phyloP scores from a whole-genome alignment of 2,329 filamentous ascomycete genomes.

The Penicillium sp. region DNA sequence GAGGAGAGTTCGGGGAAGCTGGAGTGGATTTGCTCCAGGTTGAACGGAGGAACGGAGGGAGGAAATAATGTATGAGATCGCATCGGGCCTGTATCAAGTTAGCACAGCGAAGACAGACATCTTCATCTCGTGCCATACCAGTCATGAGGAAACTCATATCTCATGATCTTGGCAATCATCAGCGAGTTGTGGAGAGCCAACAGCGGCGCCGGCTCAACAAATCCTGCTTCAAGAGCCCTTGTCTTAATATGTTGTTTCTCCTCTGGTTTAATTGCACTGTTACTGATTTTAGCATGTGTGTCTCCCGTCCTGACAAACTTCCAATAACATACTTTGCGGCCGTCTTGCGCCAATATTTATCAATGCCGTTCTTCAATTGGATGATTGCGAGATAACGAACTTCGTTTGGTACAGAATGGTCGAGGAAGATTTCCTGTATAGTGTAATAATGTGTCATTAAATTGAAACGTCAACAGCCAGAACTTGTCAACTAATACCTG shows the following conservation, averaged over 20 bases:
- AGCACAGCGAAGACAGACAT: constrained; percentile 7
- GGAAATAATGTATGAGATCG: constrained; percentile 56
- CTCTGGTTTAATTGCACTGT: constrained; percentile 59
- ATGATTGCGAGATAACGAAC: constrained; percentile 88
- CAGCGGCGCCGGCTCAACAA: constrained; percentile 71
- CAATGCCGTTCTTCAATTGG: constrained; percentile 93
- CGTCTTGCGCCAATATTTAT: constrained; percentile 87
- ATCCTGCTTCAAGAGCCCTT: constrained; percentile 70
- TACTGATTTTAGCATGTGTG: constrained; percentile 17
- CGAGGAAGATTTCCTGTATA: constrained; percentile 71
- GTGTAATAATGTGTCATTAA: not conserved
- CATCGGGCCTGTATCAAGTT: constrained; percentile 43
- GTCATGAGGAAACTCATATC: constrained; percentile 83
- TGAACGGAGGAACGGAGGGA: constrained; percentile 60
- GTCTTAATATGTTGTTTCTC: constrained; percentile 77
- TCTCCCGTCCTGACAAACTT: not conserved
- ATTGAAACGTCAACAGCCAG: not conserved
- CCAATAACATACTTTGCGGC: constrained; percentile 59
- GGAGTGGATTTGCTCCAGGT: constrained; percentile 58
- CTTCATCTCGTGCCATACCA: constrained; percentile 55
- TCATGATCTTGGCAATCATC: constrained; percentile 80
- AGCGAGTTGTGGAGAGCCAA: constrained; percentile 86
- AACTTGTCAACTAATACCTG: constrained; percentile 53
- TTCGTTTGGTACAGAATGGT: constrained; percentile 71
- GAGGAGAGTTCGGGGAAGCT: constrained; percentile 70